Conservation (phyloP, 768 basidiomycete genomes). For the Rhizopogon rudus region DNA sequence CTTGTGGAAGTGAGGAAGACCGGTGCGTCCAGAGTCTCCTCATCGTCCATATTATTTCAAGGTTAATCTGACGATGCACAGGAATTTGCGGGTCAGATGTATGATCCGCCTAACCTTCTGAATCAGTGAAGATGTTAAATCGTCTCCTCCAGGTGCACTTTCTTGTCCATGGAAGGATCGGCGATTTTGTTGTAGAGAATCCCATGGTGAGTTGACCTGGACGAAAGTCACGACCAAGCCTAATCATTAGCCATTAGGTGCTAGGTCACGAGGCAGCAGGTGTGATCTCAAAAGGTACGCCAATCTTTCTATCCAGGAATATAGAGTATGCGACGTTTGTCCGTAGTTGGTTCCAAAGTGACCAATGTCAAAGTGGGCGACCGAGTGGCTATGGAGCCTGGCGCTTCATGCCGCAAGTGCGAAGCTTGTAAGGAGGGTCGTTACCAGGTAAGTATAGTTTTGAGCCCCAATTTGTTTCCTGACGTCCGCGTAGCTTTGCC, state of each 20-base stretch:
- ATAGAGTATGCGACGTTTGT: not conserved
- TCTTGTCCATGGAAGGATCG: slow-evolving; percentile 72
- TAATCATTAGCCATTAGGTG: slow-evolving; percentile 43
- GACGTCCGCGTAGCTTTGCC: slow-evolving; percentile 57
- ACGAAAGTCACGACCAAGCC: not conserved
- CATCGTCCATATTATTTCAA: not conserved
- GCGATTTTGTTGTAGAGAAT: slow-evolving; percentile 71
- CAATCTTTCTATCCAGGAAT: not conserved
- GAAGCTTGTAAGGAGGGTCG: slow-evolving; percentile 79
- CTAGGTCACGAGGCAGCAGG: slow-evolving; percentile 94
- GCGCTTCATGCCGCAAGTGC: slow-evolving; percentile 79
- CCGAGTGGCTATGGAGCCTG: slow-evolving; percentile 89
- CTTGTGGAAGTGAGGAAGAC: slow-evolving; percentile 91
- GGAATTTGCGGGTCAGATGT: slow-evolving; percentile 94
- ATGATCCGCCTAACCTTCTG: slow-evolving; percentile 14
- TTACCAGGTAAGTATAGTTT: slow-evolving; percentile 57
- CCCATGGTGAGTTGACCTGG: slow-evolving; percentile 57
- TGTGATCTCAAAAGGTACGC: slow-evolving; percentile 59
- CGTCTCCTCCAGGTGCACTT: slow-evolving; percentile 59
- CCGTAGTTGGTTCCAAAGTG: slow-evolving; percentile 68
- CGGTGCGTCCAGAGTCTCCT: slow-evolving; percentile 38
- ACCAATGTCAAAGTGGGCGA: slow-evolving; percentile 77
- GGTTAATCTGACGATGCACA: slow-evolving; percentile 23
- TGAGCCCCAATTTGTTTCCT: not conserved
- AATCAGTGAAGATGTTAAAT: slow-evolving; percentile 7